phyloP scores from a whole-genome alignment of 495 filamentous ascomycete species.

The Penicillium waksmanii region DNA sequence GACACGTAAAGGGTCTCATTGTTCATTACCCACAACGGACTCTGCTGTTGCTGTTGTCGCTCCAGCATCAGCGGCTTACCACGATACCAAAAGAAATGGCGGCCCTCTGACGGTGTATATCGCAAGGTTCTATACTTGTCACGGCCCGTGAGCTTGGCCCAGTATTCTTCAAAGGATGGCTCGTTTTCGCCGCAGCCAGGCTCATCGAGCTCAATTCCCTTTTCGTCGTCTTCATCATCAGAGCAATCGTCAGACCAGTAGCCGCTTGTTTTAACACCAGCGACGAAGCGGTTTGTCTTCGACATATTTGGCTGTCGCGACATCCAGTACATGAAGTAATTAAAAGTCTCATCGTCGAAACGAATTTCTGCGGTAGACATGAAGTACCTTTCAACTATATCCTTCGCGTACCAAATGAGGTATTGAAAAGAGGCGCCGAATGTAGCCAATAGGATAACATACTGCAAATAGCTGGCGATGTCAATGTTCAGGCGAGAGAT shows the following conservation, averaged over 20 bases:
- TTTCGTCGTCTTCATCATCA: constrained; percentile 45
- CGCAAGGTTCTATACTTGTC: constrained; percentile 62
- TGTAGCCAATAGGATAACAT: constrained; percentile 54
- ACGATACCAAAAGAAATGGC: constrained; percentile 68
- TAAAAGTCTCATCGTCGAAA: constrained; percentile 69
- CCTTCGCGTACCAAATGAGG: constrained; percentile 45
- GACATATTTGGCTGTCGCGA: constrained; percentile 62
- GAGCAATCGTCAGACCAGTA: constrained; percentile 47
- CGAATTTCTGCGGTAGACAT: constrained; percentile 65
- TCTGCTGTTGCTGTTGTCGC: constrained; percentile 42
- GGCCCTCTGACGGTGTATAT: constrained; percentile 67
- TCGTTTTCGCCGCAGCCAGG: background rate
- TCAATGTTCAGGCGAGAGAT: constrained; percentile 69
- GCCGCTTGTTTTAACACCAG: constrained; percentile 59
- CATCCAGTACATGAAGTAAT: constrained; percentile 72
- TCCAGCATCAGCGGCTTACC: constrained; percentile 59
- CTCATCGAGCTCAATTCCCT: constrained; percentile 29
- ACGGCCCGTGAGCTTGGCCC: constrained; percentile 46
- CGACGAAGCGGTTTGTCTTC: constrained; percentile 61
- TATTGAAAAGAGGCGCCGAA: constrained; percentile 57
- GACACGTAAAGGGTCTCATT: constrained; percentile 66
- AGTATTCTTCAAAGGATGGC: constrained; percentile 46
- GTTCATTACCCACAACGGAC: constrained; percentile 35
- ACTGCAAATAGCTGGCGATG: constrained; percentile 68
- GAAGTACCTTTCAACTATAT: constrained; percentile 34